These are phyloP conservation scores for Cercospora nicotianae DNA, from an alignment of 2,329 filamentous ascomycete species.

Conservation along the genomic window DNA sequence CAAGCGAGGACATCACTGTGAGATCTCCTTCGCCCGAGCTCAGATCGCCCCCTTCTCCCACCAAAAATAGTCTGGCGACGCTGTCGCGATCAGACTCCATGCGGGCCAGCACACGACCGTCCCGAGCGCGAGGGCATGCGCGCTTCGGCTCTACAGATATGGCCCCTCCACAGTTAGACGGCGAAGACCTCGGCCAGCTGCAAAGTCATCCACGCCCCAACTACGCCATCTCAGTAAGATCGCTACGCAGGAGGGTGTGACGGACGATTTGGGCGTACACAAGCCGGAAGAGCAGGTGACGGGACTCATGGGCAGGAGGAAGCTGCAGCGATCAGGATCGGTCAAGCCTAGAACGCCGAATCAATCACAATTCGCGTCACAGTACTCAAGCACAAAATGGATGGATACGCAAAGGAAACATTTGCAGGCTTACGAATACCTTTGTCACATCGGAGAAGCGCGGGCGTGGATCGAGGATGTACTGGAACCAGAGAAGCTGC, in stretches of 20 bases:
- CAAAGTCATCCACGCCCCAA: conserved; percentile 86
- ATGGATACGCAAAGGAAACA: conserved; percentile 99
- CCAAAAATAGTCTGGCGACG: conserved; percentile 37
- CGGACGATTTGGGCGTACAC: conserved; percentile 78
- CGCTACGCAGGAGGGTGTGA: conserved; percentile 66
- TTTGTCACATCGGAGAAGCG: conserved; percentile 97
- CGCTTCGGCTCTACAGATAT: conserved; percentile 36
- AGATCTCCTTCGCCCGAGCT: conserved; percentile 8
- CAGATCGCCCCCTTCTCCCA: conserved; percentile 32
- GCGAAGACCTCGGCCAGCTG: conserved; percentile 70
- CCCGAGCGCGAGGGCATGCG: conserved; percentile 34
- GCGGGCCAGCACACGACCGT: conserved; percentile 38
- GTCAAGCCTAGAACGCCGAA: conserved; percentile 54
- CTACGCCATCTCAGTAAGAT: conserved; percentile 83
- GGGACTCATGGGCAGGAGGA: conserved; percentile 79
- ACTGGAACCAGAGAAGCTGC: conserved; percentile 73
- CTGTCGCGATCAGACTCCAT: conserved; percentile 41
- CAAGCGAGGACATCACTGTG: conserved; percentile 4
- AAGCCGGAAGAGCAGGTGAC: conserved; percentile 80
- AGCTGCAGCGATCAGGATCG: conserved; percentile 67
- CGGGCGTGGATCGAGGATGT: conserved; percentile 99
- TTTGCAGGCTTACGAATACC: conserved; percentile 93
- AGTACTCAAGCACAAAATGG: conserved; percentile 78
- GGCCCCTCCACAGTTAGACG: conserved; percentile 35
- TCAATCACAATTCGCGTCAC: conserved; percentile 36